Conservation (phyloP, 306 rosid genomes). For the Cotoneaster glaucophyllus region DNA sequence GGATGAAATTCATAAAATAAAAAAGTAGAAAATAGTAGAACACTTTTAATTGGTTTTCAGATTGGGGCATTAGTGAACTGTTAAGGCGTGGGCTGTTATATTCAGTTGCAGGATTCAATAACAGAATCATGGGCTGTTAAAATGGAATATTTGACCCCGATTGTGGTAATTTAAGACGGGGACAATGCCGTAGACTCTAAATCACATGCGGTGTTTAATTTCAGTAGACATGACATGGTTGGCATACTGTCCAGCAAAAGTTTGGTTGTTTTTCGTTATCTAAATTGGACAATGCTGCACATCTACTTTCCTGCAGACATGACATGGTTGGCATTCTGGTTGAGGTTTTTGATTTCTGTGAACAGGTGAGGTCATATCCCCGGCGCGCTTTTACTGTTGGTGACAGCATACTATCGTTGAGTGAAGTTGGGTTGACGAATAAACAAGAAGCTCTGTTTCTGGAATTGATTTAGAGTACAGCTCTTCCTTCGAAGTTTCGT, state of each 20-base stretch:
- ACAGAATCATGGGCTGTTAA: too few relatives aligned
- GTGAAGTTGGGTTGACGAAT: constrained; percentile 67
- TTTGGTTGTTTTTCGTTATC: too few relatives aligned
- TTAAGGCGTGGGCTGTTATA: too few relatives aligned
- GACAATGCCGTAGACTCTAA: neutral
- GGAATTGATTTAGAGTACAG: constrained; percentile 45
- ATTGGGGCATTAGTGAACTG: neutral
- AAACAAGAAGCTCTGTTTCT: constrained; percentile 80
- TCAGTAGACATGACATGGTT: neutral
- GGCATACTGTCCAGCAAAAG: too few relatives aligned
- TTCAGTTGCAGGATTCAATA: neutral
- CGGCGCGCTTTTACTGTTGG: constrained; percentile 38
- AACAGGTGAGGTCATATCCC: constrained; percentile 78
- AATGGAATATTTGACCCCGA: too few relatives aligned
- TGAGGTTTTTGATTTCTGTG: constrained; percentile 7
- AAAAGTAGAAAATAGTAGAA: neutral
- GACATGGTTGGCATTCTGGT: neutral
- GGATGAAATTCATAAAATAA: neutral
- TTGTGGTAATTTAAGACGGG: too few relatives aligned
- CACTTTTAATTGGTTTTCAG: neutral
- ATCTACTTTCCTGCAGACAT: too few relatives aligned
- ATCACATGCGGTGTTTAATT: neutral
- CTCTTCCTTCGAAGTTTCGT: neutral
- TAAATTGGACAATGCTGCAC: too few relatives aligned
- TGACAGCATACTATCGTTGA: constrained; percentile 45